phyloP scores from a whole-genome alignment of 164 flowering plant genomes.

The Saururus chinensis region DNA sequence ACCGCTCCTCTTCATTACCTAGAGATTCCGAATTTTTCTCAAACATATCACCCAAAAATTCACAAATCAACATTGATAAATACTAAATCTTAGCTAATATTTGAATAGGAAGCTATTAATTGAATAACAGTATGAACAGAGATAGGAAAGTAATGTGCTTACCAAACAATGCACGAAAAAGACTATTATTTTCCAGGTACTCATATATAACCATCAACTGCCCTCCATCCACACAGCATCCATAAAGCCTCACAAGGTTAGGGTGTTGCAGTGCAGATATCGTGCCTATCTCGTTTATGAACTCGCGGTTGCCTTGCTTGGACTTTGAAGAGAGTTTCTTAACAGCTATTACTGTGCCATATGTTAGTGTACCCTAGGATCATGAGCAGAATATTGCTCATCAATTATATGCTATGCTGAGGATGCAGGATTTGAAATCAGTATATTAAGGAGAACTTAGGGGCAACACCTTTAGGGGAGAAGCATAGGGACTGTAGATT shows the following conservation, averaged over 20 bases:
- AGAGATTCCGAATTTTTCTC: too few relatives aligned
- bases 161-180: constrained; percentile 48
- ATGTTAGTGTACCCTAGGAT: constrained; percentile 17
- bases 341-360: constrained; percentile 51
- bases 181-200: constrained; percentile 50
- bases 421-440: too few relatives aligned
- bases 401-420: too few relatives aligned
- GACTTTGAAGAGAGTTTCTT: constrained; percentile 57
- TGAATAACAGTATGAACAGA: too few relatives aligned
- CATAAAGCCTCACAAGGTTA: constrained; percentile 46
- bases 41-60: too few relatives aligned
- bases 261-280: constrained; percentile 57
- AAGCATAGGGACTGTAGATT: too few relatives aligned
- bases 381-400: background rate
- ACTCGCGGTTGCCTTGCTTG: constrained; percentile 60
- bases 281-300: constrained; percentile 54
- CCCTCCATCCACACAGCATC: constrained; percentile 46
- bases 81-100: too few relatives aligned
- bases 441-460: too few relatives aligned
- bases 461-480: too few relatives aligned
- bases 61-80: too few relatives aligned
- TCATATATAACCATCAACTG: constrained; percentile 47
- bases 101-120: too few relatives aligned
- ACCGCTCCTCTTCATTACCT: constrained; percentile 26
- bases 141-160: background rate